A percentile compares a stretch with the other conserved stretches of the same genome.
These are phyloP conservation scores for Pythium myriotylum DNA, from an alignment of 352 stramenopile species.

Conservation along the genomic window DNA sequence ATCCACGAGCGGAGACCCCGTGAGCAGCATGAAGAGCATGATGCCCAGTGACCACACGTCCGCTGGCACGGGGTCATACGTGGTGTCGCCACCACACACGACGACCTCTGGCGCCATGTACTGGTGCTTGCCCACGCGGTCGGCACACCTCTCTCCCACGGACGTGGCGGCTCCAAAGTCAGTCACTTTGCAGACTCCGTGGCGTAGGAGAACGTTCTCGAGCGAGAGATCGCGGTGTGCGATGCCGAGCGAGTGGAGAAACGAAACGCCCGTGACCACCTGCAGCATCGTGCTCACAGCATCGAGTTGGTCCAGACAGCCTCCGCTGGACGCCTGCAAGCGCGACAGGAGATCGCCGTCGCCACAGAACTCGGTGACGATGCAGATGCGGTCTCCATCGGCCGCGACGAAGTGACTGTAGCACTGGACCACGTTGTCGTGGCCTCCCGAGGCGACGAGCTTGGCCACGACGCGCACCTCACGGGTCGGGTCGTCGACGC, in stretches of 20 bases:
- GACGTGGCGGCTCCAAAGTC: conserved; percentile 15
- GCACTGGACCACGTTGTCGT: conserved; percentile 25
- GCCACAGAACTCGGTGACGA: conserved; percentile 32
- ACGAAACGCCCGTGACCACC: conserved; percentile 1
- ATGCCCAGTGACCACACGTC: too few relatives aligned
- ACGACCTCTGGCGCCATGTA: background rate
- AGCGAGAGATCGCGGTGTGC: conserved; percentile 31
- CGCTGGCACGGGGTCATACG: too few relatives aligned
- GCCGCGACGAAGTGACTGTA: conserved; percentile 27
- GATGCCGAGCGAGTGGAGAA: conserved; percentile 16
- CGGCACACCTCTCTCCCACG: background rate
- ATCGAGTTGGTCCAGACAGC: background rate
- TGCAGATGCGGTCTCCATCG: conserved; percentile 11
- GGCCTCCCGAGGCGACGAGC: conserved; percentile 24
- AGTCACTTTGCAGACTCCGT: conserved; percentile 24
- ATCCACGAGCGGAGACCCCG: background rate
- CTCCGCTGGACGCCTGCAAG: background rate
- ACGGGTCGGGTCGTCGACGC: conserved; percentile 8
- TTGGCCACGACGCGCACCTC: conserved; percentile 12
- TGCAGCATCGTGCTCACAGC: conserved; percentile 1
- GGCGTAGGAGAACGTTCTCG: conserved; percentile 28
- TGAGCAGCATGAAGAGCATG: too few relatives aligned
- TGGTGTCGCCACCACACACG: too few relatives aligned
- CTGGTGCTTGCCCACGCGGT: background rate
- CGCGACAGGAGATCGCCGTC: conserved; percentile 28